Base-by-base conservation (phyloP, 306 rosid species). In the Sesbania bispinosa region DNA sequence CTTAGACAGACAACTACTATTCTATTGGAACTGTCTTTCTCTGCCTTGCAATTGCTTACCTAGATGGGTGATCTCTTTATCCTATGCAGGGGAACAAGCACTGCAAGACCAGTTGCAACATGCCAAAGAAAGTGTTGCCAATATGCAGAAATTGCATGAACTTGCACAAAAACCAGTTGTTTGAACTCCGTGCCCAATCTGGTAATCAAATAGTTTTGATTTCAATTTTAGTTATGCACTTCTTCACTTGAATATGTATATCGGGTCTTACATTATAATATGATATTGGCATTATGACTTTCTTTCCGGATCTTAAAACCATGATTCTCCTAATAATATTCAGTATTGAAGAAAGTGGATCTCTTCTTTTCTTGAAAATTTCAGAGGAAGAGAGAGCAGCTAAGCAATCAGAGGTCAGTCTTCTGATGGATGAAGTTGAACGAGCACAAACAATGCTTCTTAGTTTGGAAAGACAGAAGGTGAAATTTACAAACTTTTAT, bases 121-220 rank as follows among this genome's bases (percentile, higher is more conserved):
- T 73, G 96, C 93, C 61, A 79, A 89, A 86, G 97, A 86, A 63
- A 92, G 96, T 83, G 92, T 89, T 76, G 84, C 93, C 62, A 92
- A 83, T 67, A 92, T 92, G 96, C 88, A 92, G 80, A 92, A 89
- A 80, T 69, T 92, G 51, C 96, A 92, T 42, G 97, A 92, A 71
- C 85, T 90, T 66, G 97, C 97, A 11, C 97, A 92, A 65, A n/a
- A 92, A 89, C 77, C 94, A 92, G 79, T 58, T 92, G 71, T 92
- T 92, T 74, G 97, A 89, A 77, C 68, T 92, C 45, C 92, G 92
- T 33, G 96, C 97, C 39, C 96, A 92, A 57, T 89, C 97, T 77
- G 97, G 97, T 89, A 42, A 74, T 67, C 57, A 39, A 21, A 61
- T 72, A 15, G 65, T 61, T 76, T 48, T 53, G 7, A 26, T n/a